phyloP scores from a whole-genome alignment of 352 stramenopile genomes.

The Pythium sukuiense region DNA sequence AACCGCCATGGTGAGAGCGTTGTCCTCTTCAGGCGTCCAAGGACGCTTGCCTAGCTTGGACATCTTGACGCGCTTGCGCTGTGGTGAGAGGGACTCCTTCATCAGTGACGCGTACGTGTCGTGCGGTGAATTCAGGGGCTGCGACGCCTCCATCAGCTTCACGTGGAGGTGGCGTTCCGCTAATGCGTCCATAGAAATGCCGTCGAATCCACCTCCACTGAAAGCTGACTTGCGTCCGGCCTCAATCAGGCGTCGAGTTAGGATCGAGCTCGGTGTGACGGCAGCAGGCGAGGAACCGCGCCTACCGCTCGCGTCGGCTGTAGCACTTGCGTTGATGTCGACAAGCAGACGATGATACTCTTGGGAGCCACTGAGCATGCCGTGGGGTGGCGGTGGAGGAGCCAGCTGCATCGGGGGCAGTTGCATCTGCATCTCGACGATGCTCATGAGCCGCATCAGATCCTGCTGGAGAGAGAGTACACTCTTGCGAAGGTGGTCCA shows the following conservation, averaged over 20 bases:
- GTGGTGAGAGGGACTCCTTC: constrained; percentile 55
- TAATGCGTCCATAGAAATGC: constrained; percentile 6
- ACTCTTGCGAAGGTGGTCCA: constrained; percentile 56
- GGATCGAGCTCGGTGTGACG: constrained; percentile 15
- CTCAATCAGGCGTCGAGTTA: constrained; percentile 29
- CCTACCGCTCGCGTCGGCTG: neutral
- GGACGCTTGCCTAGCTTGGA: constrained; percentile 68
- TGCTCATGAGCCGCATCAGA: constrained; percentile 72
- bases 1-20: constrained; percentile 50
- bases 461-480: constrained; percentile 73
- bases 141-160: constrained; percentile 30
- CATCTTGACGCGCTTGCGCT: constrained; percentile 61
- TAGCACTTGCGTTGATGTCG: constrained; percentile 6
- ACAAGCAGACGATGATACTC: constrained; percentile 27
- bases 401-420: constrained; percentile 37
- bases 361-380: constrained; percentile 3
- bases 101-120: constrained; percentile 33
- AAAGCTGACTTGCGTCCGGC: neutral
- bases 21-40: constrained; percentile 67
- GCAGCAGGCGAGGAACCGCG: neutral
- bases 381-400: constrained; percentile 5
- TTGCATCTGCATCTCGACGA: constrained; percentile 79
- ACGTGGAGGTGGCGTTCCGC: constrained; percentile 34
- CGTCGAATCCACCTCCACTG: neutral
- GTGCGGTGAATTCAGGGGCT: constrained; percentile 34